These are phyloP conservation scores for Lablab purpureus DNA, from an alignment of 306 rosid species.

Conservation along the genomic window DNA sequence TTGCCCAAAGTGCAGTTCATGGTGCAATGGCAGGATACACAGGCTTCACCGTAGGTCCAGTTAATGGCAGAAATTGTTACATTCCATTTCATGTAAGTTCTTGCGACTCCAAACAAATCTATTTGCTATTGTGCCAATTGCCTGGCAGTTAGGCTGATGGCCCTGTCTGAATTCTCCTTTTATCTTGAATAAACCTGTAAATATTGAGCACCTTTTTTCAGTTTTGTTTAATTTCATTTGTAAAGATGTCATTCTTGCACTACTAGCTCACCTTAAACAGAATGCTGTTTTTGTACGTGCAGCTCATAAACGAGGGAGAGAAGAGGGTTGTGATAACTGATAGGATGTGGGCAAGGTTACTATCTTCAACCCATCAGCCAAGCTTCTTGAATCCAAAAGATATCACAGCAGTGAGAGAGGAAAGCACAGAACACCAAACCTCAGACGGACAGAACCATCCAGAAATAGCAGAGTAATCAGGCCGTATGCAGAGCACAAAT, in stretches of 20 bases:
- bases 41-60: slow-evolving; percentile 75
- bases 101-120: neutral
- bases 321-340: slow-evolving; percentile 75
- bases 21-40: slow-evolving; percentile 86
- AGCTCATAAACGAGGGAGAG: slow-evolving; percentile 61
- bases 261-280: slow-evolving; percentile 13
- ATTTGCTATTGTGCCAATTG: neutral
- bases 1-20: slow-evolving; percentile 77
- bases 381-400: slow-evolving; percentile 60
- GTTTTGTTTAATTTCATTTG: slow-evolving; percentile 2
- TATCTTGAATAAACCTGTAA: neutral
- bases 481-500: neutral
- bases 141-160: neutral
- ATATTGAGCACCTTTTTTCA: neutral
- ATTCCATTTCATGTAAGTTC: slow-evolving; percentile 73
- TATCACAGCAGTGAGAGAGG: slow-evolving; percentile 15
- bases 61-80: slow-evolving; percentile 71
- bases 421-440: slow-evolving; percentile 15
- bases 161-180: neutral
- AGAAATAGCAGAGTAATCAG: neutral
- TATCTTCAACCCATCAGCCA: slow-evolving; percentile 74
- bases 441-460: slow-evolving; percentile 34
- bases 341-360: slow-evolving; percentile 81
- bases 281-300: slow-evolving; percentile 37
- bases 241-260: neutral